Evolutionary conservation across 257 asterid genomes (phyloP).

Genomic region (Solanum dulcamara): DNA sequence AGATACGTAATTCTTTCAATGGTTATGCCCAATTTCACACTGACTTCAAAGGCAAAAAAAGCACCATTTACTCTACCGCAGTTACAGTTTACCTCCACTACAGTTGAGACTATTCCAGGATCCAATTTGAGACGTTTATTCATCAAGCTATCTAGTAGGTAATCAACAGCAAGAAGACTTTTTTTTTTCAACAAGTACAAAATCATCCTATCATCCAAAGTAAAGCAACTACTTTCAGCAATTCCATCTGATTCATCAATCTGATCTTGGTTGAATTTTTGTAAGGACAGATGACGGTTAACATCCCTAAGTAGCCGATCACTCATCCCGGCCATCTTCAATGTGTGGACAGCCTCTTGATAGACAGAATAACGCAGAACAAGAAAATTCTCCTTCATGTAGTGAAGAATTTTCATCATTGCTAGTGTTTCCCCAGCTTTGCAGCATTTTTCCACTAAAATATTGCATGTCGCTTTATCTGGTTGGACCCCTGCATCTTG

Average conservation of each 20-base stretch:
- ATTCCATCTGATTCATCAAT: background rate
- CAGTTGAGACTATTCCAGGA: conserved; percentile 30
- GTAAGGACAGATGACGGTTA: conserved; percentile 46
- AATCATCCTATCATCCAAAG: conserved; percentile 27
- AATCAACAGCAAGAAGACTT: conserved; percentile 57
- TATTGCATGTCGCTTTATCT: conserved; percentile 89
- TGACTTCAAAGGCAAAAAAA: conserved; percentile 42
- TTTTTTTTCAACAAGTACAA: conserved; percentile 36
- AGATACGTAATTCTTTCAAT: conserved; percentile 48
- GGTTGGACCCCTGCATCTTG: conserved; percentile 79
- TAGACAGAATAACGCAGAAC: conserved; percentile 68
- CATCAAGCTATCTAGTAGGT: conserved; percentile 39
- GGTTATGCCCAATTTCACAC: conserved; percentile 33
- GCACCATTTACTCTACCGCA: conserved; percentile 42
- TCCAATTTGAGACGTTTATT: conserved; percentile 28
- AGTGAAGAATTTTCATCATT: conserved; percentile 52
- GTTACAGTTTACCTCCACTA: conserved; percentile 43
- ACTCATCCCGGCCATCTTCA: conserved; percentile 37
- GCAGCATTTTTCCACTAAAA: conserved; percentile 62
- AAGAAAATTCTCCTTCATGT: conserved; percentile 65
- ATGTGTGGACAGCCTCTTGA: conserved; percentile 41
- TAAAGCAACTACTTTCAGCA: conserved; percentile 1
- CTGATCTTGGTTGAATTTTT: conserved; percentile 8
- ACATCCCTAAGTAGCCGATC: conserved; percentile 57
- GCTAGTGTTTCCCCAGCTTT: conserved; percentile 40